Evolutionary conservation across 257 asterid genomes (phyloP).

Genomic region (Solanum commersonii): DNA sequence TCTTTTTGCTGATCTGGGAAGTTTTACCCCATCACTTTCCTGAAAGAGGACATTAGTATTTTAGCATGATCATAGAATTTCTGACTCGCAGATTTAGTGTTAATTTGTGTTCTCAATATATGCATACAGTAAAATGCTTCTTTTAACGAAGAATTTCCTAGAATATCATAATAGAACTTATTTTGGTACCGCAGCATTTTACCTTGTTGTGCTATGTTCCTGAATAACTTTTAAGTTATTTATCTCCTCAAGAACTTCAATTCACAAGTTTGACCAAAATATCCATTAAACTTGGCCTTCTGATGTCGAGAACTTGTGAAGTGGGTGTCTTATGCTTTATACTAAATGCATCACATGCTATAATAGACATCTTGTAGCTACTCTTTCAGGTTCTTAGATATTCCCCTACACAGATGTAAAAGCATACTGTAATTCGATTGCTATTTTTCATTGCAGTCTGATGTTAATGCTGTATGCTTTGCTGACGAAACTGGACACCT

Average conservation of each 20-base stretch:
- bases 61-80: not conserved
- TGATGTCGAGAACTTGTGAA: not conserved
- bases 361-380: not conserved
- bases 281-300: not conserved
- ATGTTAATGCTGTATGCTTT: slow-evolving; percentile 95
- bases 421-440: not conserved
- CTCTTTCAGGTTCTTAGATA: not conserved
- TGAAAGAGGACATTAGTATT: not conserved
- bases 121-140: not conserved
- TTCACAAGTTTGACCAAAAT: not conserved
- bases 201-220: not conserved
- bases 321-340: not conserved
- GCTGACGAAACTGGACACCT: slow-evolving; percentile 92
- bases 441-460: slow-evolving; percentile 53
- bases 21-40: not conserved
- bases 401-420: not conserved
- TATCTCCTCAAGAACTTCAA: not conserved
- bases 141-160: not conserved
- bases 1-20: not conserved
- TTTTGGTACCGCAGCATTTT: not conserved
- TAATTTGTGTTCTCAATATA: not conserved
- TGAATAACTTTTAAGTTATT: not conserved
- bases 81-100: not conserved
- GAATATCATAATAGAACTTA: not conserved
- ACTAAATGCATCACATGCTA: not conserved